Conservation (phyloP, 495 filamentous ascomycete species). For the Daldinia bambusicola region DNA sequence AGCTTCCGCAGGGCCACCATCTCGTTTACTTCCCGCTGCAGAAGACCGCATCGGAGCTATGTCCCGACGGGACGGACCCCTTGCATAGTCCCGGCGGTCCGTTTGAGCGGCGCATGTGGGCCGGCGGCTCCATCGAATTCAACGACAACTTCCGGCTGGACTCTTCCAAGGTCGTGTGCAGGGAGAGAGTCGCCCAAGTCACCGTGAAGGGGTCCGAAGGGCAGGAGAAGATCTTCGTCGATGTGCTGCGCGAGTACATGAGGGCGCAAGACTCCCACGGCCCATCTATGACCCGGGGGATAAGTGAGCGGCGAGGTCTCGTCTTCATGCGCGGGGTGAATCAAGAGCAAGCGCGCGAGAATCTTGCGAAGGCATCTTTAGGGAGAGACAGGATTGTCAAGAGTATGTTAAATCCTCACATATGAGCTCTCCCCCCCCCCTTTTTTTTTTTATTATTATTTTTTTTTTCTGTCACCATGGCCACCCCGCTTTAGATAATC, state of each 20-base stretch:
- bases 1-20: constrained; percentile 73
- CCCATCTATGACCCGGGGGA: constrained; percentile 14
- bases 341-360: constrained; percentile 19
- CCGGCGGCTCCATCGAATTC: constrained; percentile 68
- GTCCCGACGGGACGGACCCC: constrained; percentile 76
- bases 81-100: constrained; percentile 72
- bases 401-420: constrained; percentile 31
- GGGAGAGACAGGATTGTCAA: constrained; percentile 29
- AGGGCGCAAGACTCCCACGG: background rate
- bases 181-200: constrained; percentile 73
- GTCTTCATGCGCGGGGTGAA: constrained; percentile 53
- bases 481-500: background rate
- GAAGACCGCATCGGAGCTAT: constrained; percentile 63
- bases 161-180: constrained; percentile 64
- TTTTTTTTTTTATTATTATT: too few relatives aligned
- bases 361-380: constrained; percentile 9
- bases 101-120: constrained; percentile 82
- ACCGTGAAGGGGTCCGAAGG: constrained; percentile 39
- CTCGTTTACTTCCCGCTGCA: constrained; percentile 76
- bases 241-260: constrained; percentile 51
- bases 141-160: constrained; percentile 54
- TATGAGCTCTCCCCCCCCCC: too few relatives aligned
- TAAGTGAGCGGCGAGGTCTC: constrained; percentile 52
- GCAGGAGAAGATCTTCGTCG: constrained; percentile 57
- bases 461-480: too few relatives aligned